Evolutionary conservation across 495 filamentous ascomycete genomes (phyloP), one percentile per base, ranked within the genome.

Genomic region (Daldinia caldariorum): DNA sequence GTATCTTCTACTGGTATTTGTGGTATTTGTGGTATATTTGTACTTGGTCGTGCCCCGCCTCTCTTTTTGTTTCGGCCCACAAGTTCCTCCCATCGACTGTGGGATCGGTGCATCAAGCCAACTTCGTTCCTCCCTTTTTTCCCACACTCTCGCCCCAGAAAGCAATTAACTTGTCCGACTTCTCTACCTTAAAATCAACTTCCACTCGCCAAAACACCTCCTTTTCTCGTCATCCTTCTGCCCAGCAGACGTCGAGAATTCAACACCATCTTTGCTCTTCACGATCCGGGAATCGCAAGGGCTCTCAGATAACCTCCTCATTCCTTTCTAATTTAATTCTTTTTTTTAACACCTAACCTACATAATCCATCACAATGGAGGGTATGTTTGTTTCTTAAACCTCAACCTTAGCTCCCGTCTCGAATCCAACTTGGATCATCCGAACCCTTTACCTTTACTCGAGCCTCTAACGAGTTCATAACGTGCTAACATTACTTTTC

Each of bases 361-460:
- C 78, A 66, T 83, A 82, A 81, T 82, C 81, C 76, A 70, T 76
- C 81, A 83, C 75, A 77, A 85, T 85, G 83, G 83, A 85, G 76
- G 83, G 83, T 85, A 84, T 63, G 81, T 77, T 77, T 50, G 32
- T 54, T 47, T 20, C 34, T 35, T 35, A 26, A 3, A 26, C 26
- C 29, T 63, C 51, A 56, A 20, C 59, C 41, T 56, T 56, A 45
- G 38, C 59, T 50, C 67, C 56, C 54, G 29, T 61, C 35, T 55
- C 65, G 37, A 62, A 38, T 43, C 70, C 13, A 53, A 9, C 4
- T 35, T 22, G 34, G 26, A 1, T 26, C 3, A 26, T 3, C 26
- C 26, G 26, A 26, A 3, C 26, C 26, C 54, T 29, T 34, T 1
- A 3, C 26, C 26, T 59, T 29, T 34, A 29, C 29, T 58, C 10